Base-by-base conservation (phyloP, 2,329 filamentous ascomycete genomes). In the Colletotrichum agaves region DNA sequence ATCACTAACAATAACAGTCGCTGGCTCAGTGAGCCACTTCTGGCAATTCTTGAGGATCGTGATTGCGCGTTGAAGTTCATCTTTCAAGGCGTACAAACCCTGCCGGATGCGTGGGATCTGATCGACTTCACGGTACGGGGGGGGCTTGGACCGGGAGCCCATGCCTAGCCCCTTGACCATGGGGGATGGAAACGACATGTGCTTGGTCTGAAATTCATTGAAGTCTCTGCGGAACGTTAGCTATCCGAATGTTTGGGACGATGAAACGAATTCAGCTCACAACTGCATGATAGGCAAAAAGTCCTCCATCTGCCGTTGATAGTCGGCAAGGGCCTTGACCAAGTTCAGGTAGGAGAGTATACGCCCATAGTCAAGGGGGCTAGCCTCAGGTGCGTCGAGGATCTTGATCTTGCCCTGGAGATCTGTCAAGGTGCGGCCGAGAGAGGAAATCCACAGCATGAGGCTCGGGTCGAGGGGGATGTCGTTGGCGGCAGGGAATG, bases 391-490 rank as follows among this genome's bases (percentile, higher is more conserved):
- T 6, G 33, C 31, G 17, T 53, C 33, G 31, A 46, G 44, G 12
- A 73, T 47, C 2, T 53, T 43, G 47, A 35, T 31, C 33, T 50
- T 31, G 17, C 17, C 27, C 12, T 41, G 47, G 5, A 74, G 15
- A 4, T 50, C 66, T 7, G 70, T 56, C 41, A 75, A 53, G 21
- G 71, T 66, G 23, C 52, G 23, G n/a, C 67, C 52, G 8, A 76
- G 70, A 5, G 52, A 69, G 3, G 37, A 55, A 52, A 75, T 57
- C 72, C 73, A 74, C 21, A 70, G 35, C 15, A 56, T 62, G 5
- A 76, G 52, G 27, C 71, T 72, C 2, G 73, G 68, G 41, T 73
- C 73, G 23, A 73, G 44, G 8, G 72, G 73, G 19, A 74, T 37
- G 5, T 63, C 60, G 19, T 21, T 35, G 10, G 49, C 17, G 8